A percentile compares a stretch with the other conserved stretches of the same genome.
Evolutionary conservation across 495 filamentous ascomycete genomes (phyloP).

Genomic region (Xylaria cubensis): DNA sequence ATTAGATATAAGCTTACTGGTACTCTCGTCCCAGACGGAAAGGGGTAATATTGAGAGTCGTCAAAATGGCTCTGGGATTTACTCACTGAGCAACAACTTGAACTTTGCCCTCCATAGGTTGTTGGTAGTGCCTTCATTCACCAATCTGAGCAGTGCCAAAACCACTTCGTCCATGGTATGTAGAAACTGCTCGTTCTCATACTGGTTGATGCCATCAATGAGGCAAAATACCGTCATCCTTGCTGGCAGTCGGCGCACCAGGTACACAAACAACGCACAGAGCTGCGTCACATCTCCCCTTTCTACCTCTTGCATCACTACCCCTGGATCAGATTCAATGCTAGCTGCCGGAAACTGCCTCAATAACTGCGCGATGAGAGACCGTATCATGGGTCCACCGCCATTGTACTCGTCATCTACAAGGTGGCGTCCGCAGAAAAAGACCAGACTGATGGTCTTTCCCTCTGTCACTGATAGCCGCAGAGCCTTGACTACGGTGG

Average conservation of each 20-base stretch:
- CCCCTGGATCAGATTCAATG: background rate
- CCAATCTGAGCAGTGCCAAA: background rate
- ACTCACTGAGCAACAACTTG: background rate
- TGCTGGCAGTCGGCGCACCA: background rate
- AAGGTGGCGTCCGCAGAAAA: background rate
- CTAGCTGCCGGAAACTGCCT: background rate
- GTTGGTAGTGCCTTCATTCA: background rate
- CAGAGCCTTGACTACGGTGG: background rate
- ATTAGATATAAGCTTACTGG: too few relatives aligned
- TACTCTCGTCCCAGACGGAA: too few relatives aligned
- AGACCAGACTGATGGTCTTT: background rate
- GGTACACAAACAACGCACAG: background rate
- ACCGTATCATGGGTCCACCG: background rate
- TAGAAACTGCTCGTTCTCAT: background rate
- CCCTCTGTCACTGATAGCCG: background rate
- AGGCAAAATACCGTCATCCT: conserved; percentile 1
- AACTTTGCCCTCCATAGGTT: background rate
- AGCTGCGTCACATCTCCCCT: background rate
- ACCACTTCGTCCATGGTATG: background rate
- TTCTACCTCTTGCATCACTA: background rate
- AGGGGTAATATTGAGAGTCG: too few relatives aligned
- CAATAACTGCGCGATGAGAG: background rate
- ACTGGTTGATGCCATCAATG: background rate
- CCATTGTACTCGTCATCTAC: background rate
- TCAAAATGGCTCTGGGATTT: too few relatives aligned